phyloP scores from a whole-genome alignment of 441 rosid genomes.

The Gossypium trilobum region DNA sequence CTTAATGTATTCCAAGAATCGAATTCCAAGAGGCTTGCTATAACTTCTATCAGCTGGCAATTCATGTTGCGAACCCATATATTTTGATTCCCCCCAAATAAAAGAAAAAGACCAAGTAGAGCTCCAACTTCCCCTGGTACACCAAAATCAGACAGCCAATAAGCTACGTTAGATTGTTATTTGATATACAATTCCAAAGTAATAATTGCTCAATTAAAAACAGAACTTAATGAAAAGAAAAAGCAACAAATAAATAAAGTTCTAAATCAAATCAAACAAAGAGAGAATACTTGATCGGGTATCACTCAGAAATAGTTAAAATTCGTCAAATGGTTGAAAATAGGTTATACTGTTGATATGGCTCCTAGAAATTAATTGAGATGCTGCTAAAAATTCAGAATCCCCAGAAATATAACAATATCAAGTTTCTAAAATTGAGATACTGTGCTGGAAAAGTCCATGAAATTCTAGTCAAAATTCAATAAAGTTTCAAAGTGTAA shows the following conservation, averaged over 20 bases:
- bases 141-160: conserved; percentile 14
- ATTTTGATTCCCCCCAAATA: conserved; percentile 15
- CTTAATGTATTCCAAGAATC: conserved; percentile 40
- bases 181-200: background rate
- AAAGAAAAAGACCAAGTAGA: background rate
- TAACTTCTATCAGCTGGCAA: conserved; percentile 13
- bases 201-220: background rate
- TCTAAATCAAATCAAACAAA: background rate
- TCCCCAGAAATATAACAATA: background rate
- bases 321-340: background rate
- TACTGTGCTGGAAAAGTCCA: background rate
- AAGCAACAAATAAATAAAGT: background rate
- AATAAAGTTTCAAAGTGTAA: background rate
- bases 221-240: background rate
- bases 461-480: background rate
- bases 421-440: background rate
- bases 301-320: background rate
- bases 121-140: conserved; percentile 11
- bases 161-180: conserved; percentile 15
- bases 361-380: background rate
- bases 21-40: conserved; percentile 56
- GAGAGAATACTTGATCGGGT: background rate
- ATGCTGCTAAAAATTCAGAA: background rate
- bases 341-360: background rate
- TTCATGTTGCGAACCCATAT: conserved; percentile 49